phyloP scores from a whole-genome alignment of 2,329 filamentous ascomycete genomes.

The Zymoseptoria tritici region DNA sequence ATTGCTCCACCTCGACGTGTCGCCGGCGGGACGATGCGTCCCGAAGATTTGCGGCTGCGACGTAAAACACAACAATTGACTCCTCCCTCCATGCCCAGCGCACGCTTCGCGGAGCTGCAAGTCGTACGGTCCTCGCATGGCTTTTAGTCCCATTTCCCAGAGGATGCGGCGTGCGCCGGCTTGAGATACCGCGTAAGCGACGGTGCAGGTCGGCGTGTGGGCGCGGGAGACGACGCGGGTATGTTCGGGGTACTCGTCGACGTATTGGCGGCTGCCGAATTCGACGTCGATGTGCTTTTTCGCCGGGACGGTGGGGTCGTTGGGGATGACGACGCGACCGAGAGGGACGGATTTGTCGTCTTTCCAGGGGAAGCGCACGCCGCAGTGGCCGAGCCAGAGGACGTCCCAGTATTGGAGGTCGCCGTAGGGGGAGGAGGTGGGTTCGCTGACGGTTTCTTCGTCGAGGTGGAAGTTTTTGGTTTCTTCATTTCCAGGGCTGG shows the following conservation, averaged over 20 bases:
- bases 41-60: constrained; percentile 39
- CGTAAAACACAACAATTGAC: constrained; percentile 34
- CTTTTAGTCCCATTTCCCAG: constrained; percentile 37
- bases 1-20: constrained; percentile 29
- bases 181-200: constrained; percentile 41
- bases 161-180: constrained; percentile 37
- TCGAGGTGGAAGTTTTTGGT: constrained; percentile 7
- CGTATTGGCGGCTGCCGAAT: constrained; percentile 8
- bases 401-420: constrained; percentile 30
- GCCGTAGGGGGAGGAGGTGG: constrained; percentile 19
- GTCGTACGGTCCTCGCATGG: constrained; percentile 31
- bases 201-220: constrained; percentile 33
- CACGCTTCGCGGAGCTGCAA: constrained; percentile 23
- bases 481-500: neutral
- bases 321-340: constrained; percentile 15
- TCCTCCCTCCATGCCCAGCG: constrained; percentile 17
- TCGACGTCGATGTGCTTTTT: constrained; percentile 8
- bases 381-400: constrained; percentile 38
- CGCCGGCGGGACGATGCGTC: constrained; percentile 37
- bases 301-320: constrained; percentile 19
- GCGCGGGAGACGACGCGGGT: constrained; percentile 38
- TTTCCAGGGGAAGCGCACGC: constrained; percentile 25
- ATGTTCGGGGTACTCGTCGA: constrained; percentile 21
- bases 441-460: constrained; percentile 1
- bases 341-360: constrained; percentile 11